These are phyloP conservation scores for Fusarium xyrophilum DNA, from an alignment of 2,329 filamentous ascomycete genomes.

Conservation along the genomic window DNA sequence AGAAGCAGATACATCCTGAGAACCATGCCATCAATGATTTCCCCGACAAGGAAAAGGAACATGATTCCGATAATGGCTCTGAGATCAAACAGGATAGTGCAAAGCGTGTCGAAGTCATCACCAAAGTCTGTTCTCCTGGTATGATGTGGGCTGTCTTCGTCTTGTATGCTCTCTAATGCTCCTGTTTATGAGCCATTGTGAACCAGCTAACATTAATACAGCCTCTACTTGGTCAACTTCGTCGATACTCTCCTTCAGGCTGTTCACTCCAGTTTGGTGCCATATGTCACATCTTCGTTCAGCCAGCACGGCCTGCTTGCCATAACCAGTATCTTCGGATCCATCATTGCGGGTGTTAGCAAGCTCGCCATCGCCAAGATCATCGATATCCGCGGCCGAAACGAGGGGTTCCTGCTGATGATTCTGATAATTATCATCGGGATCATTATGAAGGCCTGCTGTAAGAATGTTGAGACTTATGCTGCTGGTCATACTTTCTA, in stretches of 20 bases:
- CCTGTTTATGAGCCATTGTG: neutral
- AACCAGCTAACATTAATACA: conserved; percentile 22
- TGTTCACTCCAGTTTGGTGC: conserved; percentile 58
- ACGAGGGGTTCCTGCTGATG: conserved; percentile 54
- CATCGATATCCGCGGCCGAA: conserved; percentile 57
- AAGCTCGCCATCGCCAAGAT: conserved; percentile 55
- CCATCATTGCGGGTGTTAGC: conserved; percentile 49
- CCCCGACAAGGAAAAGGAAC: conserved; percentile 22
- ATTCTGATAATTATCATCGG: conserved; percentile 56
- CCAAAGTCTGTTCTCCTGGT: conserved; percentile 49
- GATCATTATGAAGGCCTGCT: conserved; percentile 69
- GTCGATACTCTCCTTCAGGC: conserved; percentile 49
- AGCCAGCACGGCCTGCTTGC: conserved; percentile 69
- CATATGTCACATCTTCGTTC: conserved; percentile 72
- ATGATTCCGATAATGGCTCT: conserved; percentile 34
- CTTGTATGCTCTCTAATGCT: conserved; percentile 42
- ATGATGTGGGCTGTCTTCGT: conserved; percentile 50
- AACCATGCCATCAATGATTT: conserved; percentile 6
- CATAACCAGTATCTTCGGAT: conserved; percentile 67
- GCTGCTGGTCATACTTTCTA: conserved; percentile 69
- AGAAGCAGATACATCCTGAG: conserved; percentile 30
- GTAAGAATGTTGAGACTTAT: conserved; percentile 63
- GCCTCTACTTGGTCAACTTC: conserved; percentile 51
- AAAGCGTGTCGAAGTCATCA: conserved; percentile 49
- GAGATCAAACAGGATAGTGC: conserved; percentile 50